Base-by-base conservation (phyloP, 257 asterid species). In the Ligustrum vulgare region DNA sequence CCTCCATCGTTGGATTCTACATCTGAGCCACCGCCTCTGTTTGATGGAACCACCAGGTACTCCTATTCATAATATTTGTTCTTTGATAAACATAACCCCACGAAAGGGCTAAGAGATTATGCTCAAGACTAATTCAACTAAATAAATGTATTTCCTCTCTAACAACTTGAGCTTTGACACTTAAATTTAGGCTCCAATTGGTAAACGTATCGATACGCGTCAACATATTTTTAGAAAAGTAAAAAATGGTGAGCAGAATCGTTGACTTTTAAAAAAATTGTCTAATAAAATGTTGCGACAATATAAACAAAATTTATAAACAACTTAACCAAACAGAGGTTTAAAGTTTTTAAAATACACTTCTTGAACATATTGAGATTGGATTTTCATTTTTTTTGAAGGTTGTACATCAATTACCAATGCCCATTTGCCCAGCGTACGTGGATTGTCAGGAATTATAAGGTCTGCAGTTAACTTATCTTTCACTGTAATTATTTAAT, bases 381-480 rank as follows among this genome's bases (percentile, higher is more conserved):
- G 13, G 58, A 6, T 79, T 71, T 64, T 39, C 34, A 68, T 64
- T 39, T 39, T 66, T 74, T 73, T 32, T 76, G 82, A 79, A 93
- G 98, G 91, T 72, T 93, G 88, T 93, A 93, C 67, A 72, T 80
- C 79, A 77, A 72, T 77, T 84, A 84, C 74, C 75, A 75, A 34
- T 93, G 96, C 75, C 98, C 96, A 0, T 88, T 10, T 84, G 86
- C 91, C 71, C 97, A 91, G 82, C 96, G 97, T 34, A 82, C 74
- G 2, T 91, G 98, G 98, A 87, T 91, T 37, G 75, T 74, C 68
- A 81, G 96, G 84, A 93, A 93, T 78, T 83, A 79, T 66, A 92
- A 89, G 97, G 98, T 89, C 76, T 70, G 72, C 3, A 5, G 11
- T 73, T 22, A 3, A 32, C 39, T 39, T 45, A 3, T 13, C 18